phyloP scores from a whole-genome alignment of 805 yeast genomes.

The Yarrowia deformans region DNA sequence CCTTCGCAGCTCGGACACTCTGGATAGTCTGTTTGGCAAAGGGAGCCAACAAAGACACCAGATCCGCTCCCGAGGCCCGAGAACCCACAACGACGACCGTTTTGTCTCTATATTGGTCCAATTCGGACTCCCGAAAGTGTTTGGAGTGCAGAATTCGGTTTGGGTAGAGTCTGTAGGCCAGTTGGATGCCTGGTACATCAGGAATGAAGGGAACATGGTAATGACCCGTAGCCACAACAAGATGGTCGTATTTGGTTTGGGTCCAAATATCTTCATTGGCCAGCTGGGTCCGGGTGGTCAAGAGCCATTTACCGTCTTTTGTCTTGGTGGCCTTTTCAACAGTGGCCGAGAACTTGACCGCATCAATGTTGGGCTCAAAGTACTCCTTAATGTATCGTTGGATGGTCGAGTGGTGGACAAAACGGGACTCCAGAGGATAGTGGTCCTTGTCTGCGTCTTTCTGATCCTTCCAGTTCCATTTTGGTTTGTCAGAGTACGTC shows the following conservation, averaged over 20 bases:
- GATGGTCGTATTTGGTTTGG: slow-evolving; percentile 58
- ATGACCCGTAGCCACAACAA: slow-evolving; percentile 70
- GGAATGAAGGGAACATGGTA: slow-evolving; percentile 70
- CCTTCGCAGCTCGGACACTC: slow-evolving; percentile 53
- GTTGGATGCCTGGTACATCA: slow-evolving; percentile 57
- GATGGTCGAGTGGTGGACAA: slow-evolving; percentile 15
- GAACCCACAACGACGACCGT: slow-evolving; percentile 72
- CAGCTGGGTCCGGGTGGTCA: background rate
- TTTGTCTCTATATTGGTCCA: slow-evolving; percentile 54
- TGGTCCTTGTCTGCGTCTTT: no score
- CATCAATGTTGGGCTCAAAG: slow-evolving; percentile 17
- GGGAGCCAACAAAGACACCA: slow-evolving; percentile 61
- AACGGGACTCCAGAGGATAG: background rate
- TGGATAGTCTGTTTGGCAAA: slow-evolving; percentile 1
- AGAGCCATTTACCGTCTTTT: slow-evolving; percentile 2
- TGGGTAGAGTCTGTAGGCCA: slow-evolving; percentile 10
- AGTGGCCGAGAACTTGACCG: slow-evolving; percentile 3
- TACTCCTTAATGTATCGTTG: slow-evolving; percentile 24
- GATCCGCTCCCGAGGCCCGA: slow-evolving; percentile 78
- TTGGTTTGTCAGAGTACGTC: slow-evolving; percentile 29
- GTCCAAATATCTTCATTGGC: background rate
- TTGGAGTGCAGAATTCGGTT: slow-evolving; percentile 63
- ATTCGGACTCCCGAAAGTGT: slow-evolving; percentile 49
- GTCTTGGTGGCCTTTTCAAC: slow-evolving; percentile 9
- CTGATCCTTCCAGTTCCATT: slow-evolving; percentile 9